A percentile compares a stretch with the other conserved stretches of the same genome.
Conservation (phyloP, 1,284 basidiomycete species). For the Anthracocystis setariae region DNA sequence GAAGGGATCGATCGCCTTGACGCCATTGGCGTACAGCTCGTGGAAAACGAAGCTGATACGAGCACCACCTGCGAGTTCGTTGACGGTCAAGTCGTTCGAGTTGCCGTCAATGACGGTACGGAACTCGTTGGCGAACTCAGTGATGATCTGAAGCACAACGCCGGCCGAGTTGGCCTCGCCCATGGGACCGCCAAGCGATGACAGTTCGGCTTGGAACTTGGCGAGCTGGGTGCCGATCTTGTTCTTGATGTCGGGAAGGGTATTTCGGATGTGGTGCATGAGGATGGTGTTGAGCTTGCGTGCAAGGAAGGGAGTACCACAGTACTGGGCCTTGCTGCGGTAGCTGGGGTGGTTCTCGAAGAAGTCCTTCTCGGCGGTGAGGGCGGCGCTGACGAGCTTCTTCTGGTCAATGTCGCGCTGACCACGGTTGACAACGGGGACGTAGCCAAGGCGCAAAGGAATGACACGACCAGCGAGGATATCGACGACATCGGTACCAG, state of each 20-base stretch:
- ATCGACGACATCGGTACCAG: constrained; percentile 95
- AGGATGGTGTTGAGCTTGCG: constrained; percentile 94
- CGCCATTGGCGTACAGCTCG: constrained; percentile 93
- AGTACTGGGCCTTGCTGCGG: constrained; percentile 94
- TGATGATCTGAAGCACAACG: constrained; percentile 81
- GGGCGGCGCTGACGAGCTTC: constrained; percentile 85
- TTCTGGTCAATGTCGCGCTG: constrained; percentile 96
- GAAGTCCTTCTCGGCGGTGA: constrained; percentile 88
- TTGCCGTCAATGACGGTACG: constrained; percentile 98
- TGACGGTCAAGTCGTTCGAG: constrained; percentile 93
- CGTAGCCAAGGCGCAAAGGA: constrained; percentile 96
- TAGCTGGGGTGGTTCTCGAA: constrained; percentile 93
- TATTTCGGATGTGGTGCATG: constrained; percentile 97
- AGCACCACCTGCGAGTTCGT: constrained; percentile 96
- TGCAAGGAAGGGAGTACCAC: constrained; percentile 93
- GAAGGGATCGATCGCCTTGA: constrained; percentile 89
- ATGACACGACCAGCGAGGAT: constrained; percentile 95
- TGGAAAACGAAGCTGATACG: constrained; percentile 99
- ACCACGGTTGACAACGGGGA: constrained; percentile 95
- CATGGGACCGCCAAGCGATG: constrained; percentile 94
- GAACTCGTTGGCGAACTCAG: constrained; percentile 97
- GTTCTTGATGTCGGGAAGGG: constrained; percentile 99
- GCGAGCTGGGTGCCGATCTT: constrained; percentile 97
- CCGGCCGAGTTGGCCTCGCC: constrained; percentile 85
- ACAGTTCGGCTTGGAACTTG: constrained; percentile 96